Percentiles rank a stretch among this genome's conserved stretches.
phyloP scores from a whole-genome alignment of 257 asterid genomes.

The Anisodus tanguticus region DNA sequence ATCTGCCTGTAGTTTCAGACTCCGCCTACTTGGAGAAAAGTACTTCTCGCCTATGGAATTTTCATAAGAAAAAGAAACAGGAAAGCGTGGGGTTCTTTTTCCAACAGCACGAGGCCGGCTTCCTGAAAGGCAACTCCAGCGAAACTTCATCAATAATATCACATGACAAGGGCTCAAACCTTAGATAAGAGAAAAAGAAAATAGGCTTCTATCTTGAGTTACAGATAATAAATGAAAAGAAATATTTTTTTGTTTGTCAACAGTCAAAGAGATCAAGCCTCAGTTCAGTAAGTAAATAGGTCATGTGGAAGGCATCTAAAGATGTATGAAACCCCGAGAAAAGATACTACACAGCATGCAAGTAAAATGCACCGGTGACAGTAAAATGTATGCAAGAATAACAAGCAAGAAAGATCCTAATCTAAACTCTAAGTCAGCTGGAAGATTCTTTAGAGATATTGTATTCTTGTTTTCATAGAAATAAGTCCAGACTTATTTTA shows the following conservation, averaged over 20 bases:
- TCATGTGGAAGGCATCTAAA: not conserved
- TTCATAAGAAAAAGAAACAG: slow-evolving; percentile 62
- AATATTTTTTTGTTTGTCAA: not conserved
- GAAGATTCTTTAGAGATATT: not conserved
- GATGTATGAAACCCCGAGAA: not conserved
- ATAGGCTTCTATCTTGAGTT: not conserved
- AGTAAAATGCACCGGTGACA: slow-evolving; percentile 4
- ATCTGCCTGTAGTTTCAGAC: slow-evolving; percentile 55
- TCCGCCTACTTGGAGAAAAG: slow-evolving; percentile 64
- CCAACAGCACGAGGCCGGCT: slow-evolving; percentile 85
- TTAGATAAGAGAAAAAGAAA: slow-evolving; percentile 29
- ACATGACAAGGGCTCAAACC: slow-evolving; percentile 32
- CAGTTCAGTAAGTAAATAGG: not conserved
- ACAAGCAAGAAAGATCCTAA: not conserved
- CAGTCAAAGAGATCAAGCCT: slow-evolving; percentile 14
- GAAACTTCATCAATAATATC: slow-evolving; percentile 37
- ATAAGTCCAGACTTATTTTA: not conserved
- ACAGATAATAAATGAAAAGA: slow-evolving; percentile 3
- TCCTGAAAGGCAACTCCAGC: slow-evolving; percentile 55
- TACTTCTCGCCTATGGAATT: slow-evolving; percentile 50
- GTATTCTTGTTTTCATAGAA: not conserved
- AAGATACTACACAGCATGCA: not conserved
- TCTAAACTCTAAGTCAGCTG: not conserved
- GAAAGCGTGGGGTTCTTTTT: slow-evolving; percentile 89
- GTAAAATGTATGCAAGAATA: slow-evolving; percentile 10